Evolutionary conservation across 192 early-diverging fungal genomes (phyloP), one percentile per base, ranked within the genome.

Genomic region (Gaertneriomyces semiglobifer): DNA sequence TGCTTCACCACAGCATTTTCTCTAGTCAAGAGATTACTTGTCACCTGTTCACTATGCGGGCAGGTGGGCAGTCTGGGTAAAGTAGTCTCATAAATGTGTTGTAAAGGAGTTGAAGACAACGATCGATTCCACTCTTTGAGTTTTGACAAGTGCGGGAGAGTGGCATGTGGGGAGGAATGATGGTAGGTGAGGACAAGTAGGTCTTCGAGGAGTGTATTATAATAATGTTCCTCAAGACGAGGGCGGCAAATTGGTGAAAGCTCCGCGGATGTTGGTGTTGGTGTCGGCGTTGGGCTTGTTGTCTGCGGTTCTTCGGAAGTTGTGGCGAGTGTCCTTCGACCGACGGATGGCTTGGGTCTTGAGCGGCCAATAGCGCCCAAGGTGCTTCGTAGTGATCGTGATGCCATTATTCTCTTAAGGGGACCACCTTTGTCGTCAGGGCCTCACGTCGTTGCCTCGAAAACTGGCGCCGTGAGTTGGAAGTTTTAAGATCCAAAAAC

Each of bases 201-300:
- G 60, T 93, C 91, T 69, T 92, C 88, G 48, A 81, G 83, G 61
- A 94, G 61, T 9, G 87, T 86, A 59, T 85, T 79, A 70, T 83
- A 81, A 74, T 88, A 91, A 74, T 87, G 84, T 62, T 90, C 87
- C 58, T 83, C 82, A 6, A 94, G 83, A 33, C 92, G 74, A 25
- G 73, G 42, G 7, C 77, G 70, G 64, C 53, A 58, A 11, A 72
- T 51, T 12, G 63, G 63, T 11, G 53, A 25, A 10, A 42, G 33
- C 25, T 33, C 25, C 25, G 25, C 25, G 25, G 25, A 33, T 2
- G 25, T 33, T 33, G 25, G 25, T 33, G 25, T 33, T 33, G 25
- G 25, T 33, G 55, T 20, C 14, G 55, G 55, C 16, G 48, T 50
- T 50, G 48, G 25, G 25, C 25, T 33, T 33, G 25, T 33, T 33